Evolutionary conservation across 192 early-diverging fungal species (phyloP), one percentile per base, ranked within the genome.

Genomic region (Backusella morwellensis): DNA sequence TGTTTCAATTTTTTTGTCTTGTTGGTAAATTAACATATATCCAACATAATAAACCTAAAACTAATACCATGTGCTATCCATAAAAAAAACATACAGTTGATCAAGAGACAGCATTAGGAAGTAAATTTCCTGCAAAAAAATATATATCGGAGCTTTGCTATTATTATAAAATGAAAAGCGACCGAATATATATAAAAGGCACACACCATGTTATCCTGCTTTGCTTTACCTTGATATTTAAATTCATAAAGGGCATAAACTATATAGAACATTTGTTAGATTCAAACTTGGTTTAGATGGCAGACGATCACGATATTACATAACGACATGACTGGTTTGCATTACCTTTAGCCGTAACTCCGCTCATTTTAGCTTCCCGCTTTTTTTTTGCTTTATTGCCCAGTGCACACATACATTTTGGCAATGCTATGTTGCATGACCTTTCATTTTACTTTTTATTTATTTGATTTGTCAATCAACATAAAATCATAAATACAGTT

Each of bases 271-370:
- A 59, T 12, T 9, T 11, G n/a, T 23, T 59, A 23, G 17, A 12
- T 59, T 59, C 7, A 52, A 11, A 23, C 9, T 59, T 23, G 54
- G 9, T 59, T 23, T 59, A 12, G 54, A 59, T 59, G 7, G 6
- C 23, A 59, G 54, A 12, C 17, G 11, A 59, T 59, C n/a, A 59
- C n/a, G n/a, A 59, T 23, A 54, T 21, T 54, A 54, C 7, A 54
- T 21, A 54, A 26, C 5, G 54, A 59, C 54, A 59, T 59, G 21
- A 59, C 21, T 59, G 54, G 54, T 59, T 11, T 59, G 54, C n/a
- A 59, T 23, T 59, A 59, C 54, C 23, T 59, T 59, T 59, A 59
- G 54, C 54, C 54, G 23, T 59, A 59, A 59, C 54, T 59, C 54
- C n/a, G 54, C 21, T 21, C n/a, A 59, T 59, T 26, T 56, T 59